Evolutionary conservation across 306 rosid genomes (phyloP).

Genomic region (Dryas alaskensis): DNA sequence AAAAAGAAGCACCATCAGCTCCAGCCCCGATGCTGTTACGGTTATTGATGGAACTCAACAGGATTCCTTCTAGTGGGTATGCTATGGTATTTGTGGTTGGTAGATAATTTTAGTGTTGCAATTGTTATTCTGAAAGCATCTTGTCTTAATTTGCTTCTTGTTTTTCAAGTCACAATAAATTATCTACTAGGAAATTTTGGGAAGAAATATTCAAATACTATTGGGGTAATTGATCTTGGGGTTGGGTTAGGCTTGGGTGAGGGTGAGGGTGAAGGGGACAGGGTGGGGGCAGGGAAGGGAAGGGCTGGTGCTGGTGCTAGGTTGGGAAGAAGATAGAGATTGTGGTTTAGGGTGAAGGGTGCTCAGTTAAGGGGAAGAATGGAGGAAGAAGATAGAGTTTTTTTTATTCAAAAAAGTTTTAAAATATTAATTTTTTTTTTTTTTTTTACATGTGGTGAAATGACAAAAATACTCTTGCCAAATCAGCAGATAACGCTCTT

Average conservation of each 20-base stretch:
- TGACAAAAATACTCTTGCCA: no score
- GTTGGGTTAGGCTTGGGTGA: no score
- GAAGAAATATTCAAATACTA: constrained; percentile 68
- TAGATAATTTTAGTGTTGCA: not conserved
- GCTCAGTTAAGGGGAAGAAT: no score
- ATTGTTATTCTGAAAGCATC: not conserved
- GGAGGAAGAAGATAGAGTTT: no score
- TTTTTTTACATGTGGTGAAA: no score
- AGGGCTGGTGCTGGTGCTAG: no score
- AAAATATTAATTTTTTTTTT: no score
- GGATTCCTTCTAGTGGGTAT: constrained; percentile 96
- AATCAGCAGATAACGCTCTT: no score
- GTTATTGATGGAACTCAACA: constrained; percentile 96
- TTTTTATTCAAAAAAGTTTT: no score
- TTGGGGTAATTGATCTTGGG: constrained; percentile 98
- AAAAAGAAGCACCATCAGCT: constrained; percentile 53
- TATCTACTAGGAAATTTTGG: constrained; percentile 90
- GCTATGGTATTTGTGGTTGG: constrained; percentile 5
- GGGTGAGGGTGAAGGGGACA: constrained; percentile 28
- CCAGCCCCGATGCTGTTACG: constrained; percentile 54
- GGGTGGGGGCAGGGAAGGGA: no score
- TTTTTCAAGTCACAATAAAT: constrained; percentile 83
- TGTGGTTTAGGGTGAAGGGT: no score
- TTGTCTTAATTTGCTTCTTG: not conserved
- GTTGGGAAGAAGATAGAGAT: no score